Evolutionary conservation across 441 rosid genomes (phyloP), one percentile per base, ranked within the genome.

Genomic region (Populus hybrid): DNA sequence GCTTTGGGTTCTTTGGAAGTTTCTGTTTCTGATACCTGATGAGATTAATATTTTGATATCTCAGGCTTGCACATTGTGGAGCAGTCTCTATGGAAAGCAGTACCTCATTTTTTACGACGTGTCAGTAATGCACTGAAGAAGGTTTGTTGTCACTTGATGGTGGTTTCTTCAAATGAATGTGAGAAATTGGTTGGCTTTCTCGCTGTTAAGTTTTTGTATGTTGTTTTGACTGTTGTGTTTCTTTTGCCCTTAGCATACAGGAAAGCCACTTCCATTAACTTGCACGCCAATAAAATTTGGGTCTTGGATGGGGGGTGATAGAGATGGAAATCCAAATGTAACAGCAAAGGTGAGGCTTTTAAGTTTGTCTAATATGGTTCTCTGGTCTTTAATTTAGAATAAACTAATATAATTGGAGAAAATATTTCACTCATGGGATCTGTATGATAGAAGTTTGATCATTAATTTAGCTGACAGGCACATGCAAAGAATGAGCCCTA

Each of bases 301-400:
- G 38, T 93, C 98, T 79, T 93, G 98, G 99, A 95, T 95, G 99
- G 99, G 98, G 75, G 99, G 98, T 84, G 99, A 95, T 80, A 92
- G 98, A 86, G 98, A 93, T 89, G 99, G 99, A 85, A 95, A 95
- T 86, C 99, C 99, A 42, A 95, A 89, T 88, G 98, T 95, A 65
- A 95, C 98, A 26, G 90, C 99, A 70, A 93, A 95, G 93, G 99
- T 90, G 78, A 86, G 86, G 67, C 72, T 79, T 79, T 80, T 73
- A n/a, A 69, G 59, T 16, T 26, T 72, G 36, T 59, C 66, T 63
- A 63, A 5, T 23, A 3, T 12, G 67, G 32, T 35, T 46, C 38
- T 16, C 26, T 30, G 30, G 40, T 74, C 67, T 69, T n/a, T 9
- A n/a, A 26, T 38, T 23, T 23, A 36, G 18, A 38, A 28, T 36